Evolutionary conservation across 2,329 filamentous ascomycete genomes (phyloP).

Genomic region (Scedosporium apiospermum): DNA sequence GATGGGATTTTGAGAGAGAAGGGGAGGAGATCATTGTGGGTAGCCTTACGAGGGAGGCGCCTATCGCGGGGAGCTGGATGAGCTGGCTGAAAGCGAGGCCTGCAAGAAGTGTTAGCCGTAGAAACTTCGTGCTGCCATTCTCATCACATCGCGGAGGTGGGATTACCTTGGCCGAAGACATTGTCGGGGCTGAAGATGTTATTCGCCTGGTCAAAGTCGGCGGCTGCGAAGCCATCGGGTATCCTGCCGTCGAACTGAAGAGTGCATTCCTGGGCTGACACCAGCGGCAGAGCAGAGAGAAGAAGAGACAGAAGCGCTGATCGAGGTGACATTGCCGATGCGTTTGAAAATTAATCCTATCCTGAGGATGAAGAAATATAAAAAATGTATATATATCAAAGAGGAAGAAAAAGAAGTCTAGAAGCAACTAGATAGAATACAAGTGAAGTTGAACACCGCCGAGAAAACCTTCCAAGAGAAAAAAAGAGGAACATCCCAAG

Average conservation of each 20-base stretch:
- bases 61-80: slow-evolving; percentile 33
- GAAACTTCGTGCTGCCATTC: no score
- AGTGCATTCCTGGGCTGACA: slow-evolving; percentile 9
- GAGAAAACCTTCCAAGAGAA: not conserved
- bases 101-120: slow-evolving; percentile 9
- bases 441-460: not conserved
- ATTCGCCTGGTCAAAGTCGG: slow-evolving; percentile 30
- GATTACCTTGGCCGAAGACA: slow-evolving; percentile 37
- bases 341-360: slow-evolving; percentile 16
- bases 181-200: slow-evolving; percentile 40
- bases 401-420: not conserved
- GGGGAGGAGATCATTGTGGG: no score
- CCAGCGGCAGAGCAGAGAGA: slow-evolving; percentile 5
- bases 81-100: slow-evolving; percentile 41
- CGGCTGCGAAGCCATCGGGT: slow-evolving; percentile 23
- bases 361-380: slow-evolving; percentile 6
- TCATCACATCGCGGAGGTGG: not conserved
- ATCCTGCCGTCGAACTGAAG: slow-evolving; percentile 35
- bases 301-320: slow-evolving; percentile 5
- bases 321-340: slow-evolving; percentile 16
- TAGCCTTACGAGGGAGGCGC: slow-evolving; percentile 29
- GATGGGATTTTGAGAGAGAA: slow-evolving; percentile 12
- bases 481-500: not conserved
- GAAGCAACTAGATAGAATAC: slow-evolving; percentile 4
- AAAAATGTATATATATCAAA: not conserved